Conservation (phyloP, 306 rosid genomes). For the Vigna unguiculata region DNA sequence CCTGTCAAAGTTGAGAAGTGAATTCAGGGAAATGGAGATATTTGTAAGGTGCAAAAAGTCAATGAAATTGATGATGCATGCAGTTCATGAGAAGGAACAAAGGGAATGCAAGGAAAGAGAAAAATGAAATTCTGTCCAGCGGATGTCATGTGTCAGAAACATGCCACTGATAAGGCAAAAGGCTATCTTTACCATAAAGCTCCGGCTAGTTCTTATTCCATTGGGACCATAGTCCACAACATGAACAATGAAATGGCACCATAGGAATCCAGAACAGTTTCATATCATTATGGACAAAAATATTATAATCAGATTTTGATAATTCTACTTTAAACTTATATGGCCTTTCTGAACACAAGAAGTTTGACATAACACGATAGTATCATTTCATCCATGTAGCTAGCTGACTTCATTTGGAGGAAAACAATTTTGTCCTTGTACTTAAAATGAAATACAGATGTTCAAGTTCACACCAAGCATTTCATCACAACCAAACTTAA, state of each 20-base stretch:
- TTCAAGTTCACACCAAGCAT: conserved; percentile 19
- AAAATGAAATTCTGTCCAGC: conserved; percentile 20
- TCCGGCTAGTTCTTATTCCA: conserved; percentile 5
- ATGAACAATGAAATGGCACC: conserved; percentile 1
- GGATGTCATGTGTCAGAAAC: conserved; percentile 33
- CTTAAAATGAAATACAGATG: conserved; percentile 1
- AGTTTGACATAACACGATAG: conserved; percentile 19
- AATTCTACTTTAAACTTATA: conserved; percentile 17
- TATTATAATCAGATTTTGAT: not conserved
- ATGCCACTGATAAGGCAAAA: conserved; percentile 13
- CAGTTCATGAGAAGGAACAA: conserved; percentile 27
- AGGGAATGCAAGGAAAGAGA: conserved; percentile 19
- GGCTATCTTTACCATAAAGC: not conserved
- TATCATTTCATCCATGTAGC: not conserved
- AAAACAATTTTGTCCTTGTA: not conserved
- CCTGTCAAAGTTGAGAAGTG: conserved; percentile 69
- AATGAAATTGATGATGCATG: conserved; percentile 28
- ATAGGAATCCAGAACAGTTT: conserved; percentile 33
- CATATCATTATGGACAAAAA: not conserved
- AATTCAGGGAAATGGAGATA: conserved; percentile 39
- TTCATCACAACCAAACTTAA: conserved; percentile 44
- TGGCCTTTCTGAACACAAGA: not conserved
- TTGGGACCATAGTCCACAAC: conserved; percentile 15
- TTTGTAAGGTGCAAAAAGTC: conserved; percentile 26
- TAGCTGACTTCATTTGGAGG: conserved; percentile 15